These are phyloP conservation scores for Neurospora sublineolata DNA, from an alignment of 495 filamentous ascomycete species.

Conservation along the genomic window DNA sequence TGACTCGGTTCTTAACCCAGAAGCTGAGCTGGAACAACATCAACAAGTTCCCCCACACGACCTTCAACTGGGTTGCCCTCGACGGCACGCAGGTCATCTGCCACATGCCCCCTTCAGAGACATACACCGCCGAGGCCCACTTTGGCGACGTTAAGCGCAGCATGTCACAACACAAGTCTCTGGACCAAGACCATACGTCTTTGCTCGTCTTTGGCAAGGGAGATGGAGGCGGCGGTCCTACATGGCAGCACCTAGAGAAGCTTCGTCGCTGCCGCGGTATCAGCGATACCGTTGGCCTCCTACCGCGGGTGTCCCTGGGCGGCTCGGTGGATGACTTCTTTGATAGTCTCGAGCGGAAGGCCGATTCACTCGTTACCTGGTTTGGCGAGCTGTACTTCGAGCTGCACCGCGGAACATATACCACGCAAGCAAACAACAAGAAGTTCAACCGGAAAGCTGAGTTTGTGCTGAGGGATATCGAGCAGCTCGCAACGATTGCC, in stretches of 20 bases:
- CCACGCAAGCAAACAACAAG: conserved; percentile 95
- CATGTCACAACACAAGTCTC: conserved; percentile 83
- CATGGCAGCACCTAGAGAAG: conserved; percentile 90
- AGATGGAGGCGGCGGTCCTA: conserved; percentile 90
- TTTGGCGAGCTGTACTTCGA: conserved; percentile 98
- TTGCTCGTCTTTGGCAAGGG: conserved; percentile 91
- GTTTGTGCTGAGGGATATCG: conserved; percentile 72
- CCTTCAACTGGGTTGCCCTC: conserved; percentile 93
- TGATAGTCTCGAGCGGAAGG: conserved; percentile 62
- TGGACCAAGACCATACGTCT: conserved; percentile 81
- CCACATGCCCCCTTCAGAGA: conserved; percentile 91
- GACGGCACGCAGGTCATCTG: conserved; percentile 94
- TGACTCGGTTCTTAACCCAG: conserved; percentile 94
- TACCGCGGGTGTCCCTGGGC: conserved; percentile 84
- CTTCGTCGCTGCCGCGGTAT: conserved; percentile 88
- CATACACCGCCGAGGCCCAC: conserved; percentile 87
- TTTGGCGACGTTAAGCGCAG: conserved; percentile 93
- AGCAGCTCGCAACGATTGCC: conserved; percentile 78
- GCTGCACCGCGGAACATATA: conserved; percentile 91
- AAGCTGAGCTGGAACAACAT: conserved; percentile 94
- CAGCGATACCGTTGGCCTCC: conserved; percentile 69
- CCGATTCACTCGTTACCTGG: conserved; percentile 82
- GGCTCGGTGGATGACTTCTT: conserved; percentile 96
- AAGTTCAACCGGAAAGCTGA: conserved; percentile 81
- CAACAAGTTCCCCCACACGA: conserved; percentile 96